Evolutionary conservation across 1,284 basidiomycete genomes (phyloP), one percentile per base, ranked within the genome.

Genomic region (Austroboletus niveus): DNA sequence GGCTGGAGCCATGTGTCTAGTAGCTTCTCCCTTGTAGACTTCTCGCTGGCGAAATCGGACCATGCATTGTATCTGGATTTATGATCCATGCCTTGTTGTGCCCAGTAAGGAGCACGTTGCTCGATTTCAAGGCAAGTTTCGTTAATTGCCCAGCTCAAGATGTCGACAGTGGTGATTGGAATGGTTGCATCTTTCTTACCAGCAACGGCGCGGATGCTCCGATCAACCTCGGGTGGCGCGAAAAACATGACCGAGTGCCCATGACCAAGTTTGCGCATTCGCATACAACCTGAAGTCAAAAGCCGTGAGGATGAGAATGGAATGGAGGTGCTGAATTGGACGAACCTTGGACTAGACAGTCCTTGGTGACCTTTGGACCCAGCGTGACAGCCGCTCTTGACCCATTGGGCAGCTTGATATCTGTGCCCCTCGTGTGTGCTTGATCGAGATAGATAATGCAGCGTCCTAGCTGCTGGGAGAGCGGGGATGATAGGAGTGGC

Each of bases 61-160:
- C 32, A 34, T 12, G 32, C 32, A 34, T 34, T 15, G 14, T 34
- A 34, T 34, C 32, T 34, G 32, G 32, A 34, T 34, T 34, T 34
- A 15, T 34, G 32, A 34, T 34, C 14, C 32, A 34, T 34, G 32
- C 32, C 32, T 14, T 34, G 32, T 15, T 34, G 27, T 29, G 27
- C 27, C 27, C 27, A 29, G 27, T 29, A 29, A 29, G 27, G 27
- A 29, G 27, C 27, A 29, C 14, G 32, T 14, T 34, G 32, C 32
- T 34, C 32, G 32, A 34, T 34, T 12, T 34, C 32, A 15, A 15
- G 8, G 11, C 32, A 34, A 8, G 32, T 34, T 34, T 34, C 32
- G 1, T 53, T 57, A 58, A 80, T 75, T 1, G 68, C 55, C 79
- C 49, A 44, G 8, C n/a, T 14, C 9, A 50, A 34, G 22, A 50